Base-by-base conservation (phyloP, 805 yeast genomes). In the Scheffersomyces amazonensis region DNA sequence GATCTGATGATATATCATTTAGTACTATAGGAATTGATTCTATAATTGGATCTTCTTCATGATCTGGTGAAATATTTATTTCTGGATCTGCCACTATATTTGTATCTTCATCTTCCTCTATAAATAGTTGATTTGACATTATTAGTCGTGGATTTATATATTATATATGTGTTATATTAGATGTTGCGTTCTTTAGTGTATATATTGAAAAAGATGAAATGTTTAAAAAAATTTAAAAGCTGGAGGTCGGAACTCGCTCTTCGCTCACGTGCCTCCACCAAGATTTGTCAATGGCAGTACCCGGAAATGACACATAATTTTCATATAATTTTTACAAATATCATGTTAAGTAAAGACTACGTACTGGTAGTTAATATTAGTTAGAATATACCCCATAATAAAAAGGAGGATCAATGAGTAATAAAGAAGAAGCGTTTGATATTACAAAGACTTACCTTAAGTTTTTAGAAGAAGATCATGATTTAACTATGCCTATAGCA, bases 401-500 rank as follows among this genome's bases (percentile, higher is more conserved):
- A n/a, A n/a, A n/a, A n/a, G n/a, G n/a, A n/a, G n/a, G n/a, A 31
- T 19, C 29, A 34, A 41, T 33, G 45, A 41, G 48, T 16, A 41
- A 34, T 7, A 29, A 16, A 19, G 42, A 42, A 21, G 46, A 40
- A 27, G 16, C 40, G 6, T 89, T 93, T 57, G 95, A 90, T 60
- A 88, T 93, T 49, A 88, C 83, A 32, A 72, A 78, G 50, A 79
- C 91, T 0, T 93, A 93, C 58, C 72, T 87, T 41, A 76, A 77
- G 56, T 89, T 87, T 59, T 71, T 93, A 45, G 79, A 77, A 49
- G 96, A 89, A 35, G 97, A 93, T 64, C 74, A 87, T n/a, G 98
- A 93, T 40, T 87, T 93, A 81, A 90, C 99, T 5, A 93, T 90
- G 97, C 99, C 99, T 1, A 87, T 93, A 23, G 99, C 99, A 31